Conservation (phyloP, 2,329 filamentous ascomycete species). For the Cladosporium velox region DNA sequence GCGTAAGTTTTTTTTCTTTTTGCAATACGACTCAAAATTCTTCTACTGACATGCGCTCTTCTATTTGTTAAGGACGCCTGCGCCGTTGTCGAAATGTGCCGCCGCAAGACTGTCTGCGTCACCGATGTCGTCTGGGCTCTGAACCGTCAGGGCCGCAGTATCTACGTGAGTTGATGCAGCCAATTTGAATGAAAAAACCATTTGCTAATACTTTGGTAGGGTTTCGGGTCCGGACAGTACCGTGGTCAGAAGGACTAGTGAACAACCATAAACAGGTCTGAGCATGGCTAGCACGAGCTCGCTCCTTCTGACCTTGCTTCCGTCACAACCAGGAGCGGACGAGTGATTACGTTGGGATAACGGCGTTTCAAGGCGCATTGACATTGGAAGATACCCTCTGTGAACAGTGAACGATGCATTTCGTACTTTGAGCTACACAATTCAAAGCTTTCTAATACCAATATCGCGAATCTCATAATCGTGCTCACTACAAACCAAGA, state of each 20-base stretch:
- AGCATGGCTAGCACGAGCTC: background rate
- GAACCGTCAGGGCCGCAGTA: conserved; percentile 36
- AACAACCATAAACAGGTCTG: background rate
- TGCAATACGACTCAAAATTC: too few species aligned
- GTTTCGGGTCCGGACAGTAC: background rate
- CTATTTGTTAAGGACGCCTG: conserved; percentile 25
- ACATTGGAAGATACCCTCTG: background rate
- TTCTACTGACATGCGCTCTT: background rate
- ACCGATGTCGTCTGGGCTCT: conserved; percentile 63
- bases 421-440: background rate
- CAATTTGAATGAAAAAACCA: background rate
- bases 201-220: background rate
- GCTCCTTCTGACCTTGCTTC: background rate
- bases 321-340: background rate
- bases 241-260: background rate
- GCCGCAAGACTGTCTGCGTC: conserved; percentile 64
- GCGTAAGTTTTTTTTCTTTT: too few species aligned
- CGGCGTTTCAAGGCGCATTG: background rate
- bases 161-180: conserved; percentile 26
- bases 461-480: background rate
- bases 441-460: background rate
- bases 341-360: background rate
- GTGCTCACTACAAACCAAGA: background rate
- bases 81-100: conserved; percentile 35
- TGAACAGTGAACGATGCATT: background rate